Evolutionary conservation across 768 basidiomycete genomes (phyloP).

Genomic region (Calocera viscosa): DNA sequence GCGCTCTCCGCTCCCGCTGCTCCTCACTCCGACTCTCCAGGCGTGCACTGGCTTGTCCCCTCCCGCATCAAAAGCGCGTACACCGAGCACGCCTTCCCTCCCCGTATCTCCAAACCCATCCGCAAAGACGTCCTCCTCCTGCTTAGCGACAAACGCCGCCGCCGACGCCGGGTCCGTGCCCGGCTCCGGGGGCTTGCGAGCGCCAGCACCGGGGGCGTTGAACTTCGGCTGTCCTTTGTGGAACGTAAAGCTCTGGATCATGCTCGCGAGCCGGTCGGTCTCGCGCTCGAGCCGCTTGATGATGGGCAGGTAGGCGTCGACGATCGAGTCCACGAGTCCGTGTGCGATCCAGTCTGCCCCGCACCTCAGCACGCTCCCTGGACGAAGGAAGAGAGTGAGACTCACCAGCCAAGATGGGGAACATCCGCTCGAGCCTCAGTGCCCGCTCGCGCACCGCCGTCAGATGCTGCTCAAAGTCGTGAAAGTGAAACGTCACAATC

Average conservation of each 20-base stretch:
- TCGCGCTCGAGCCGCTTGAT: constrained; percentile 70
- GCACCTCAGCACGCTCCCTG: neutral
- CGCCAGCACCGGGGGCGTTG: too few species aligned
- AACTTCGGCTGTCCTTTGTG: neutral
- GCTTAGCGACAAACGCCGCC: neutral
- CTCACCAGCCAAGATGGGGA: neutral
- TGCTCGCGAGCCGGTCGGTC: constrained; percentile 57
- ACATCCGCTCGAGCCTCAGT: neutral
- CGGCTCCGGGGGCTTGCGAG: neutral
- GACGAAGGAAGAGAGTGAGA: neutral
- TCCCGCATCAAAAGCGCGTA: too few species aligned
- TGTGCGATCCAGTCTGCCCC: constrained; percentile 83
- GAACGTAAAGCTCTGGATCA: constrained; percentile 11
- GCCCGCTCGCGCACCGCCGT: neutral
- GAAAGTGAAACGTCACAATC: constrained; percentile 36
- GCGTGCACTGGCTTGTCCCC: too few species aligned
- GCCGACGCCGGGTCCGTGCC: neutral
- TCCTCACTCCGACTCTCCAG: neutral
- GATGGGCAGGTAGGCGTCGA: constrained; percentile 85
- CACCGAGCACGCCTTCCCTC: neutral
- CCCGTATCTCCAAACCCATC: neutral
- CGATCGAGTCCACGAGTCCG: constrained; percentile 80
- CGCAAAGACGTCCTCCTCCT: neutral
- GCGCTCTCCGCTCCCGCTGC: neutral
- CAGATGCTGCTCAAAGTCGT: neutral